phyloP scores from a whole-genome alignment of 2,329 filamentous ascomycete genomes.

The Penicillium sp. region DNA sequence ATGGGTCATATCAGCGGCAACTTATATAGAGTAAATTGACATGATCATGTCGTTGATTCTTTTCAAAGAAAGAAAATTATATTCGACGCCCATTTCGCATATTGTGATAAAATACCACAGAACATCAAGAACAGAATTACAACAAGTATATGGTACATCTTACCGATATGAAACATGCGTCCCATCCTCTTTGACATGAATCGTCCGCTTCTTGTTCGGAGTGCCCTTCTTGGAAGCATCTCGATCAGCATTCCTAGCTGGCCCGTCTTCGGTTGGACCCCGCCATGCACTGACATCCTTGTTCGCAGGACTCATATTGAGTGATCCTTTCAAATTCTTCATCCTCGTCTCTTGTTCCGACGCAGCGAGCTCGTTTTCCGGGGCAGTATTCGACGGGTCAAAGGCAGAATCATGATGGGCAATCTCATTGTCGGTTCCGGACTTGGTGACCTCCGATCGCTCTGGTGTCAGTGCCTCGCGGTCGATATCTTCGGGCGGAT shows the following conservation, averaged over 20 bases:
- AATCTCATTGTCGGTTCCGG: slow-evolving; percentile 66
- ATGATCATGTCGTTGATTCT: neutral
- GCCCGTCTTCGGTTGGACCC: slow-evolving; percentile 48
- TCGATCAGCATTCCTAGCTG: slow-evolving; percentile 44
- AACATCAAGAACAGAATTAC: too few relatives aligned
- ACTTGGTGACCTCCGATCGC: slow-evolving; percentile 69
- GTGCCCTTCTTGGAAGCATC: slow-evolving; percentile 39
- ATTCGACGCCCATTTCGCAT: too few relatives aligned
- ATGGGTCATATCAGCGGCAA: too few relatives aligned
- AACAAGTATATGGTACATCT: too few relatives aligned
- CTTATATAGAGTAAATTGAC: too few relatives aligned
- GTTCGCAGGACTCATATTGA: slow-evolving; percentile 67
- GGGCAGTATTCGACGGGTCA: slow-evolving; percentile 68
- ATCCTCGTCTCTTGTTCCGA: slow-evolving; percentile 44
- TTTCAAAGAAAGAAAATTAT: too few relatives aligned
- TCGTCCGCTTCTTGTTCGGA: slow-evolving; percentile 40
- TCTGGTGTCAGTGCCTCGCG: slow-evolving; percentile 68
- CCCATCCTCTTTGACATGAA: slow-evolving; percentile 30
- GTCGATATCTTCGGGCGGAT: slow-evolving; percentile 38
- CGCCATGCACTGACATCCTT: slow-evolving; percentile 59
- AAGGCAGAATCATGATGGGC: slow-evolving; percentile 68
- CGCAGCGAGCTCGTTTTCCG: slow-evolving; percentile 58
- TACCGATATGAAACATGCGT: slow-evolving; percentile 28
- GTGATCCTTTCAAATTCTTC: slow-evolving; percentile 45
- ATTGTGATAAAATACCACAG: too few relatives aligned